Evolutionary conservation across 805 yeast genomes (phyloP).

Genomic region (Candida yuanshanica): DNA sequence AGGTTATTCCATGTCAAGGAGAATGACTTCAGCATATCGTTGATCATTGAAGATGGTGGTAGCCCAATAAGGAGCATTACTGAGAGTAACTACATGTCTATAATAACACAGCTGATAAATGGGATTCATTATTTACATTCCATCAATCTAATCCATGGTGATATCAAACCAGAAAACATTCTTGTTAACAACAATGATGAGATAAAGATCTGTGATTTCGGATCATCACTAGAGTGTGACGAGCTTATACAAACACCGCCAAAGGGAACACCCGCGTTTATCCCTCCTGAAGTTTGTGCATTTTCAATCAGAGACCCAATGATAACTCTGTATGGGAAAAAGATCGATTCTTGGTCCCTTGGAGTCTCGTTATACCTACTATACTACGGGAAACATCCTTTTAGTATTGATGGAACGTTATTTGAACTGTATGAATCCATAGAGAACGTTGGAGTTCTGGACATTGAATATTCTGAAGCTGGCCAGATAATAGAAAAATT

Average conservation of each 20-base stretch:
- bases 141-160: constrained; percentile 55
- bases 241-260: constrained; percentile 1
- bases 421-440: background rate
- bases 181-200: constrained; percentile 53
- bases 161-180: constrained; percentile 61
- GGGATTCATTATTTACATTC: constrained; percentile 54
- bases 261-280: constrained; percentile 8
- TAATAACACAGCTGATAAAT: constrained; percentile 47
- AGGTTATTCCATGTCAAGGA: constrained; percentile 25
- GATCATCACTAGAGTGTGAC: constrained; percentile 42
- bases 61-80: constrained; percentile 37
- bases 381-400: background rate
- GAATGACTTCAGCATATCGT: constrained; percentile 2
- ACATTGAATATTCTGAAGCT: background rate
- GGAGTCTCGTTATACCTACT: background rate
- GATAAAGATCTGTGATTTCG: constrained; percentile 60
- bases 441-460: background rate
- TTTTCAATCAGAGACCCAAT: background rate
- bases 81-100: constrained; percentile 48
- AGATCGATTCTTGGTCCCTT: background rate
- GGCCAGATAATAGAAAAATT: background rate
- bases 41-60: constrained; percentile 8
- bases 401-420: background rate
- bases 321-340: background rate
- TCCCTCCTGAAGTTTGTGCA: constrained; percentile 7